Evolutionary conservation across 208 protist genomes (phyloP).

Genomic region (Trypanosoma rangeli): DNA sequence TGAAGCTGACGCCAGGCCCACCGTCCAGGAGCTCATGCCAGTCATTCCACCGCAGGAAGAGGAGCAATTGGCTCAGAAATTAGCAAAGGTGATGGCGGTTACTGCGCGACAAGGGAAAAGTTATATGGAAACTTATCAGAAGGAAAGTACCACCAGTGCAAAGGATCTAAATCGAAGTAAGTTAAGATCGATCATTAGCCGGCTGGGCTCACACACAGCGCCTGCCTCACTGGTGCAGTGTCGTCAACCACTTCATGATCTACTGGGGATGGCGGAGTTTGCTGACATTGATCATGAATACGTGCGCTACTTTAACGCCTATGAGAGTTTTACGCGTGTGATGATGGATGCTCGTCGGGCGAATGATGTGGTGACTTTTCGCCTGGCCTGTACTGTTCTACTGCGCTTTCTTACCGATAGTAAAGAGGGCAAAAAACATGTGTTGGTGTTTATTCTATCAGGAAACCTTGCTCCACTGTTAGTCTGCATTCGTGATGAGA

Average conservation of each 20-base stretch:
- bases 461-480: constrained; percentile 49
- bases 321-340: constrained; percentile 51
- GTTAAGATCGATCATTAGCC: constrained; percentile 53
- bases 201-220: constrained; percentile 37
- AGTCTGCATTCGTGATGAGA: constrained; percentile 63
- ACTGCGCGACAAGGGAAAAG: constrained; percentile 53
- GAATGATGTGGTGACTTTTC: constrained; percentile 45
- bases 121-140: constrained; percentile 84
- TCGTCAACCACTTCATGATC: constrained; percentile 65
- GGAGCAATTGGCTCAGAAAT: constrained; percentile 51
- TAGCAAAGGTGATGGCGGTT: constrained; percentile 42
- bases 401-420: constrained; percentile 48
- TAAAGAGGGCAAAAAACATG: constrained; percentile 54
- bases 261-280: constrained; percentile 37
- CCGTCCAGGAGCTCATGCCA: constrained; percentile 54
- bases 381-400: constrained; percentile 42
- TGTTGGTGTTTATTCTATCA: constrained; percentile 63
- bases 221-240: constrained; percentile 40
- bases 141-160: constrained; percentile 41
- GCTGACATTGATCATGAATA: constrained; percentile 73
- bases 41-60: constrained; percentile 49
- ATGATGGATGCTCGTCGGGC: constrained; percentile 60
- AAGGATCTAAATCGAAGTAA: constrained; percentile 82
- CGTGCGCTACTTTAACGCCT: constrained; percentile 78
- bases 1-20: constrained; percentile 28